Base-by-base conservation (phyloP, 2,329 filamentous ascomycete species). In the Exophiala lecanii-corni region DNA sequence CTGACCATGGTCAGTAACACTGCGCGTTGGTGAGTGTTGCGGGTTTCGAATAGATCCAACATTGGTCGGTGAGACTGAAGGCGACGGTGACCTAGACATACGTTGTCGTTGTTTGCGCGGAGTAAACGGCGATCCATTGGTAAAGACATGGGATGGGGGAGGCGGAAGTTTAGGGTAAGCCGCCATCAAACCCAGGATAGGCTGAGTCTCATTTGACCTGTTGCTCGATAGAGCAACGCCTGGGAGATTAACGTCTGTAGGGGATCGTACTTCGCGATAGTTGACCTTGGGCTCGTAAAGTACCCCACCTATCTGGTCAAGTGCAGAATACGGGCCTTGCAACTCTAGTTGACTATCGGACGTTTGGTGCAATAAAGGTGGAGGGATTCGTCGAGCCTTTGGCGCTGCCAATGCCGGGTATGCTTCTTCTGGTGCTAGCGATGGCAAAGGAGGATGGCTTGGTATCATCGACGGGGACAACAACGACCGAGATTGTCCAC, bases 151-250 rank as follows among this genome's bases (percentile, higher is more conserved):
- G 4, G 38, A 67, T 51, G 44, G 57, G 49, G 32, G 64, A 53
- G 39, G 63, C 51, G 40, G 61, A 55, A 54, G 69, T 55, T 45
- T 61, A 51, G 48, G 59, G 64, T 67, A 70, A 28, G 67, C 64
- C 35, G 63, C 61, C 41, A 68, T 41, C 9, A 36, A 12, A 15
- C 21, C 42, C 10, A 44, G 35, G 20, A 23, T 36, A 3, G 37
- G 7, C 37, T 28, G 25, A 16, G 41, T 47, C 10, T 38, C 26
- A 5, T 46, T 35, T 18, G 45, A 45, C 12, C 7, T 6, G 7
- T 26, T 26, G 23, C 12, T 7, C 12, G 23, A 26, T 26, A 12
- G 23, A 6, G 7, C 23, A 12, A 26, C 23, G 12, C 23, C 12
- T 7, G 23, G 12, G 6, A 12, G 7, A 7, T 7, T 26, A 12